Evolutionary conservation across 2,329 filamentous ascomycete species (phyloP), one percentile per base, ranked within the genome.

Genomic region (Alternaria consortialis): DNA sequence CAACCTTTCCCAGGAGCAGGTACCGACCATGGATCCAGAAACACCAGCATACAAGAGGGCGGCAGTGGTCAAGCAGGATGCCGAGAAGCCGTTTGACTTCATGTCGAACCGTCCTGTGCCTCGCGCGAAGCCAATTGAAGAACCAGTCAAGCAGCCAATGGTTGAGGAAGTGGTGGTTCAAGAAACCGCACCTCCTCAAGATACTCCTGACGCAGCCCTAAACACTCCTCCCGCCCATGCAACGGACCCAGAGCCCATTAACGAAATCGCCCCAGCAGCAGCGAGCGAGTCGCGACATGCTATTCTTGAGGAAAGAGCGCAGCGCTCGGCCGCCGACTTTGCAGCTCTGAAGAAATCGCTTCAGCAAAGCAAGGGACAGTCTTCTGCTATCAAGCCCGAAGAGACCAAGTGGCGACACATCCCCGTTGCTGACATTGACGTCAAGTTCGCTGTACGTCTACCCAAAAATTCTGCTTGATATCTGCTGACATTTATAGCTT

Each of bases 401-500:
- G 67, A 70, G 25, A 55, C 63, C 9, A 70, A 70, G 48, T 79
- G 73, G 74, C 64, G 64, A 13, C 60, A 71, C 36, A 63, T 76
- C 4, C 66, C 71, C 5, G 61, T 79, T 32, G 66, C 62, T 23
- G 71, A 79, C 48, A 47, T 67, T 17, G 58, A 57, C 13, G 42
- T 78, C 60, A 79, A 79, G 44, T 79, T 79, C 29, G 75, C 76
- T 34, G 77, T 79, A 75, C 71, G 76, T 60, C 7, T 52, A 20
- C 39, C 8, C 4, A 34, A n/a, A 4, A 20, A 27, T 5, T 15
- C 5, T 20, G 7, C 8, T 17, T n/a, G 6, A 20, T 6, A 9
- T 27, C 53, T 60, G 53, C 52, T 53, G 62, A 74, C 52, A 58
- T n/a, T 15, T 32, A 23, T 68, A 97, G 94, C 85, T 95, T 66